Evolutionary conservation across 257 asterid genomes (phyloP), one percentile per base, ranked within the genome.

Genomic region (Misopates orontium): DNA sequence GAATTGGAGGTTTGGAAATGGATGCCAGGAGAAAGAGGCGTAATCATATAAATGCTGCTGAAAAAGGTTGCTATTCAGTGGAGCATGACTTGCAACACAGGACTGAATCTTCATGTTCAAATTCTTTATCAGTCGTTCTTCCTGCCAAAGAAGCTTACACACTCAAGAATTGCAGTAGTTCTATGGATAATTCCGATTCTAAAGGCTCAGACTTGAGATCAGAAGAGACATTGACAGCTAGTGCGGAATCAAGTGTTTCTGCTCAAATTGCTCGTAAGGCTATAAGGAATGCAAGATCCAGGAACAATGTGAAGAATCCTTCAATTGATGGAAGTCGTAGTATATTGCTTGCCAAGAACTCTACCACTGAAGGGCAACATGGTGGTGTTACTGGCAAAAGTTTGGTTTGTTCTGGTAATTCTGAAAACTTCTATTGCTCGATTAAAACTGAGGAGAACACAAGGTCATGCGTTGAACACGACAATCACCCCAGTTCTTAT

Each of bases 21-120:
- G 69, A 61, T 45, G 47, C 21, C 41, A 66, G 18, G 60, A 67
- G 14, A 15, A 62, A 21, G 10, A 48, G 19, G 32, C 9, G 9
- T 7, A 24, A 12, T 41, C 60, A 21, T 31, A 10, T 54, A 15
- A 64, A 12, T 40, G 62, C 58, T 53, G 62, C 66, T 32, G 82
- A 73, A 55, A 66, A 75, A 44, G 66, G 73, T n/a, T 42, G 69
- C 36, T 57, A 53, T 40, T 4, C 53, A 4, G 10, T 14, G 48
- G 22, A 16, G 18, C 69, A 57, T 4, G 80, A 73, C 39, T 64
- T 73, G 23, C 80, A 74, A 55, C 78, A 77, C 54, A 64, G 62
- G 73, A 66, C 78, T 4, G 86, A 82, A 75, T 82, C 87, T 50
- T 82, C 87, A 4, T 79, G 84, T 65, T 82, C 87, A 10, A 77